Percentiles rank a stretch among this genome's conserved stretches.
Evolutionary conservation across 2,329 filamentous ascomycete genomes (phyloP).

Genomic region (Piedraia hortae): DNA sequence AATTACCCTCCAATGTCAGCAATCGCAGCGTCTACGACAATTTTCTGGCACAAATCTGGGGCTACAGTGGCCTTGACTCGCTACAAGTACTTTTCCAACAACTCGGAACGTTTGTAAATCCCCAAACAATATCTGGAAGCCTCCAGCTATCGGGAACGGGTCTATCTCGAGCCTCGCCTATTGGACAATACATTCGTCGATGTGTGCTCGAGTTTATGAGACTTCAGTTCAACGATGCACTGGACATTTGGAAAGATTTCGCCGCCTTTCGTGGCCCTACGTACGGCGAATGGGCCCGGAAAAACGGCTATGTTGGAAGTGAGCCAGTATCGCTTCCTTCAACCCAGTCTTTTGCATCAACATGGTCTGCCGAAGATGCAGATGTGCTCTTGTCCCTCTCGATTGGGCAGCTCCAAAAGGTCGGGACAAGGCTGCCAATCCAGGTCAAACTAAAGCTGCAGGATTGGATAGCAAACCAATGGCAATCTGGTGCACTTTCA

Average conservation of each 20-base stretch:
- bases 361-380: constrained; percentile 7
- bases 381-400: constrained; percentile 50
- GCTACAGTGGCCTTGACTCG: constrained; percentile 52
- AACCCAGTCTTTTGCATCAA: too few relatives aligned
- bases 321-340: too few relatives aligned
- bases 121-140: constrained; percentile 1
- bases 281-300: constrained; percentile 29
- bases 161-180: constrained; percentile 43
- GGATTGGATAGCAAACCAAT: constrained; percentile 8
- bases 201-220: constrained; percentile 53
- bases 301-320: constrained; percentile 17
- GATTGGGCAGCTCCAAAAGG: constrained; percentile 60
- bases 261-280: constrained; percentile 57
- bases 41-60: constrained; percentile 60
- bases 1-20: constrained; percentile 23
- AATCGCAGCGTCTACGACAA: constrained; percentile 70
- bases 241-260: constrained; percentile 59
- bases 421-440: constrained; percentile 50
- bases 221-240: constrained; percentile 51
- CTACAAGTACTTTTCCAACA: constrained; percentile 38
- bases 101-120: constrained; percentile 19
- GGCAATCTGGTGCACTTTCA: constrained; percentile 7
- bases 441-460: constrained; percentile 46
- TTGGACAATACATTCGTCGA: constrained; percentile 56
- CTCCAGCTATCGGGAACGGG: not conserved